phyloP scores from a whole-genome alignment of 2,329 filamentous ascomycete species.

The Mycosphaerella arachidis region DNA sequence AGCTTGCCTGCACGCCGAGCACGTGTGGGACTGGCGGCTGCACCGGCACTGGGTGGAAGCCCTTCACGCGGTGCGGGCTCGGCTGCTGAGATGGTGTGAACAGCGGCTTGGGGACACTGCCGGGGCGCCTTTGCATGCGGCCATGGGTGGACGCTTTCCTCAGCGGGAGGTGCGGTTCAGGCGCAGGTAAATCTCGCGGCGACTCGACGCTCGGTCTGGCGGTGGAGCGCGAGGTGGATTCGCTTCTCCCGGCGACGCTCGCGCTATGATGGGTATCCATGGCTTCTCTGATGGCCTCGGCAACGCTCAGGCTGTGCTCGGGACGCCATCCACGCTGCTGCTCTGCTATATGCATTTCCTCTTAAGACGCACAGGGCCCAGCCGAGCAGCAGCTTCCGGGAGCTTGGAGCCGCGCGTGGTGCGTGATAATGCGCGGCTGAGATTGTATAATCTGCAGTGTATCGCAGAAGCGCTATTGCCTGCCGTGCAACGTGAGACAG shows the following conservation, averaged over 20 bases:
- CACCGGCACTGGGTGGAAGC: slow-evolving; percentile 30
- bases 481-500: slow-evolving; percentile 4
- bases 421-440: not conserved
- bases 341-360: slow-evolving; percentile 13
- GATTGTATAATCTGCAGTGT: not conserved
- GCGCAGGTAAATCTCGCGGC: slow-evolving; percentile 60
- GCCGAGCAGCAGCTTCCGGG: not conserved
- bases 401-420: slow-evolving; percentile 1
- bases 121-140: slow-evolving; percentile 32
- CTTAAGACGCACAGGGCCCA: not conserved
- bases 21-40: slow-evolving; percentile 26
- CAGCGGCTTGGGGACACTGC: slow-evolving; percentile 27
- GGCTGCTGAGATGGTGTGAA: slow-evolving; percentile 24
- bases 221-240: slow-evolving; percentile 2
- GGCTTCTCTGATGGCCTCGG: slow-evolving; percentile 26
- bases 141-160: slow-evolving; percentile 37
- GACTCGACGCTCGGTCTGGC: slow-evolving; percentile 51
- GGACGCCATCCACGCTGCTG: slow-evolving; percentile 17
- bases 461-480: slow-evolving; percentile 1
- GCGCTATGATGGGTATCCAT: slow-evolving; percentile 11
- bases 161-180: slow-evolving; percentile 40
- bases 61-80: slow-evolving; percentile 23
- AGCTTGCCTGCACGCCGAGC: slow-evolving; percentile 30
- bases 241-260: slow-evolving; percentile 1
- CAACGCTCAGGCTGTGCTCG: slow-evolving; percentile 21